A percentile compares a stretch with the other conserved stretches of the same genome.
Conservation (phyloP, 1,284 basidiomycete species). For the Gymnopus androsaceus region DNA sequence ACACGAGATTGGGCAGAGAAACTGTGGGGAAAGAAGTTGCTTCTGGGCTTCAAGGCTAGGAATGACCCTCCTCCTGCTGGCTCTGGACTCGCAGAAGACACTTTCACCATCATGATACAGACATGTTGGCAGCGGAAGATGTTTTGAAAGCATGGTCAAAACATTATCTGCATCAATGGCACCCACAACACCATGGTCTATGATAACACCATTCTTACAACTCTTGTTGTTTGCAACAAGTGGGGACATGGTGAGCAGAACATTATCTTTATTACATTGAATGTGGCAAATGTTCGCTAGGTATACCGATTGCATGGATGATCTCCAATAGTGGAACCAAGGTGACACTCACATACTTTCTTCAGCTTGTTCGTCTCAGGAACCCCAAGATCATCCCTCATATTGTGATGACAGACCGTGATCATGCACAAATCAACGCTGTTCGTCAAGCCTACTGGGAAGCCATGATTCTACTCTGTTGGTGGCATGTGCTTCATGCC, state of each 20-base stretch:
- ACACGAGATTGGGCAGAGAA: constrained; percentile 16
- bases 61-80: not conserved
- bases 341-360: constrained; percentile 21
- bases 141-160: constrained; percentile 15
- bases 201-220: too few relatives aligned
- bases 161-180: constrained; percentile 21
- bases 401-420: constrained; percentile 21
- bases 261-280: constrained; percentile 19
- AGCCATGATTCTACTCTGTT: constrained; percentile 19
- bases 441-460: not conserved
- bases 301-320: constrained; percentile 28
- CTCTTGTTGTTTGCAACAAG: too few relatives aligned
- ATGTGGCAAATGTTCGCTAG: constrained; percentile 22
- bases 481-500: too few relatives aligned
- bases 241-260: too few relatives aligned
- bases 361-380: constrained; percentile 5
- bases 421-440: constrained; percentile 7
- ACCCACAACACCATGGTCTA: constrained; percentile 26
- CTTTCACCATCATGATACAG: constrained; percentile 18
- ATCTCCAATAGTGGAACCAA: constrained; percentile 21
- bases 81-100: not conserved
- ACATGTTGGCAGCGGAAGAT: constrained; percentile 19
- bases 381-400: constrained; percentile 14
- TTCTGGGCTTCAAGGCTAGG: not conserved
- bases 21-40: not conserved